A percentile compares a stretch with the other conserved stretches of the same genome.
These are phyloP conservation scores for Drosera spatulata DNA, from an alignment of 179 eudicot species.

Conservation along the genomic window DNA sequence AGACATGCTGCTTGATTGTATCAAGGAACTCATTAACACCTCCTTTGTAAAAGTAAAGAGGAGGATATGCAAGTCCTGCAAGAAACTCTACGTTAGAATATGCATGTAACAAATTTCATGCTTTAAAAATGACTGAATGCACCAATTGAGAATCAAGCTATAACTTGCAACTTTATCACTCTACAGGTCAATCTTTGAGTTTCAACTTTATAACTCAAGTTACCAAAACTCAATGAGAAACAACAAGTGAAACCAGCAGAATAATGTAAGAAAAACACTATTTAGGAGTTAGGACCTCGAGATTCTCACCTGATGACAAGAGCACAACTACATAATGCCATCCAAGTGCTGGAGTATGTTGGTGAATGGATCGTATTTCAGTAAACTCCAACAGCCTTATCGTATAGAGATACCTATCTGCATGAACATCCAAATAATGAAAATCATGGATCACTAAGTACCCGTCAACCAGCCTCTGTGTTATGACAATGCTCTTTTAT, in stretches of 20 bases:
- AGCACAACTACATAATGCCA: constrained; percentile 93
- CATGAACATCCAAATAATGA: constrained; percentile 10
- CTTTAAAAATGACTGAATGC: background rate
- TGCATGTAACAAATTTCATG: too few species aligned
- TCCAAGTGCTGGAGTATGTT: constrained; percentile 86
- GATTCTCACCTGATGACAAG: constrained; percentile 51
- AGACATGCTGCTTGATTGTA: constrained; percentile 72
- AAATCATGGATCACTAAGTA: background rate
- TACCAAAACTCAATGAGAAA: too few species aligned
- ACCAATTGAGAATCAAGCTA: background rate
- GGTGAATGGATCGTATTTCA: constrained; percentile 69
- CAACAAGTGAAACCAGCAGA: too few species aligned
- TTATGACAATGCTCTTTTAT: background rate
- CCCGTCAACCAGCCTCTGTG: background rate
- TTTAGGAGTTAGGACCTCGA: too few species aligned
- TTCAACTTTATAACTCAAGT: too few species aligned
- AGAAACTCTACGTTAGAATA: too few species aligned
- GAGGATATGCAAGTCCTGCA: constrained; percentile 55
- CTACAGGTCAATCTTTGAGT: too few species aligned
- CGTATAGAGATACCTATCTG: constrained; percentile 92
- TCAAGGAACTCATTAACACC: constrained; percentile 89
- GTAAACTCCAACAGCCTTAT: constrained; percentile 77
- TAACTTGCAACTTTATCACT: too few species aligned
- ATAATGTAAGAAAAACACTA: too few species aligned
- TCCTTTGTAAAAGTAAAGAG: constrained; percentile 82